phyloP scores from a whole-genome alignment of 306 rosid species.

The Prunus campanulata region DNA sequence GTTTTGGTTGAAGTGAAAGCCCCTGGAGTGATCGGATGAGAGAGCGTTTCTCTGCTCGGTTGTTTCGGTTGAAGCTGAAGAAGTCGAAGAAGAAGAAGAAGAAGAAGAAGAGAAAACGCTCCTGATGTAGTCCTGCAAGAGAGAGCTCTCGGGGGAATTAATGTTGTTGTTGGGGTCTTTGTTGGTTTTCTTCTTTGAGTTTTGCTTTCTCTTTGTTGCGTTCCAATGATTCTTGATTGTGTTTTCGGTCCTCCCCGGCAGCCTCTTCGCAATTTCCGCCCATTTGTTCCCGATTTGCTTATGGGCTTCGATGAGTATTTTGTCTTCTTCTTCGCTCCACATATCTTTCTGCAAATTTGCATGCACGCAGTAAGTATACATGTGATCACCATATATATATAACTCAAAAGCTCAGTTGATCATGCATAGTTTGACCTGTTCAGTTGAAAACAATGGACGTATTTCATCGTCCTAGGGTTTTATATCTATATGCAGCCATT shows the following conservation, averaged over 20 bases:
- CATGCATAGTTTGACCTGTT: background rate
- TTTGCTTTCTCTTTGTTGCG: slow-evolving; percentile 55
- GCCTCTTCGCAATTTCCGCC: slow-evolving; percentile 66
- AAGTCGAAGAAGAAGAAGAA: background rate
- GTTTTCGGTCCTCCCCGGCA: slow-evolving; percentile 66
- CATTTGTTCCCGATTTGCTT: slow-evolving; percentile 60
- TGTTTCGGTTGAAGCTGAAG: background rate
- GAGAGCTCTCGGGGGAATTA: background rate
- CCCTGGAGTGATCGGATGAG: background rate
- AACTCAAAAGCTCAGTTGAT: background rate
- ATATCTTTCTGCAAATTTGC: slow-evolving; percentile 56
- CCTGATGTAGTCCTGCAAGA: slow-evolving; percentile 54
- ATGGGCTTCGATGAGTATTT: slow-evolving; percentile 53
- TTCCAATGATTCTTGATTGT: slow-evolving; percentile 81
- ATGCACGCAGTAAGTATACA: background rate
- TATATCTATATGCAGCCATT: background rate
- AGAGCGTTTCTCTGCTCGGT: background rate
- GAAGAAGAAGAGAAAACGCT: slow-evolving; percentile 4
- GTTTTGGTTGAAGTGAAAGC: background rate
- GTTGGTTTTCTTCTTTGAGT: slow-evolving; percentile 33
- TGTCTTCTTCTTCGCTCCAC: slow-evolving; percentile 74
- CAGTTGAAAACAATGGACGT: background rate
- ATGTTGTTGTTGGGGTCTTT: background rate
- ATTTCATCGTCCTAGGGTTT: background rate
- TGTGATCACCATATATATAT: background rate